These are phyloP conservation scores for Candida stauntonica DNA, from an alignment of 805 yeast genomes.

Conservation along the genomic window DNA sequence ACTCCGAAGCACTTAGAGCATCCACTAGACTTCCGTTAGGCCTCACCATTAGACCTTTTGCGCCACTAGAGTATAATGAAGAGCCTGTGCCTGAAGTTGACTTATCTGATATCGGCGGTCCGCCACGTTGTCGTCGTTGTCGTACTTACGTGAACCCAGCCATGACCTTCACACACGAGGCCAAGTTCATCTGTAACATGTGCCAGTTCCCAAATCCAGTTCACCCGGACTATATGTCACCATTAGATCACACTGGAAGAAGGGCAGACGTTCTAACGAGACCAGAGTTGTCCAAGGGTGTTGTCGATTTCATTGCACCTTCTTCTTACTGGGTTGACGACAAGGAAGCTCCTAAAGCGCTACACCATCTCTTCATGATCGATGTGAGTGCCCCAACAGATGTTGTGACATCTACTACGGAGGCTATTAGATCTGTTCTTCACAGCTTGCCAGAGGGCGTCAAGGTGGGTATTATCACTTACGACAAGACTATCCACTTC, in stretches of 20 bases:
- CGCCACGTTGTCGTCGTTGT: conserved; percentile 89
- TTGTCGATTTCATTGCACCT: conserved; percentile 82
- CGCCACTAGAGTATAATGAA: conserved; percentile 46
- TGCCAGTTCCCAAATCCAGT: conserved; percentile 73
- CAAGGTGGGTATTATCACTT: conserved; percentile 69
- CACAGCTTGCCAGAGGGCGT: conserved; percentile 12
- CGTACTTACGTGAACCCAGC: conserved; percentile 86
- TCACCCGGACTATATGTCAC: conserved; percentile 62
- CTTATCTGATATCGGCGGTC: conserved; percentile 49
- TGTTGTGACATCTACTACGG: conserved; percentile 59
- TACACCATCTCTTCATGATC: conserved; percentile 68
- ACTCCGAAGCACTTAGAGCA: conserved; percentile 60
- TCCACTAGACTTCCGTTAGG: conserved; percentile 80
- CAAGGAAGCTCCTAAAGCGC: conserved; percentile 37
- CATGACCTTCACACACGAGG: conserved; percentile 58
- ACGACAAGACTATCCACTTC: conserved; percentile 67
- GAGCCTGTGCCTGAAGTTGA: conserved; percentile 66
- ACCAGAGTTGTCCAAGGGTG: conserved; percentile 79
- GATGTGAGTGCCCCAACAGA: conserved; percentile 65
- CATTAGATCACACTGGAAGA: conserved; percentile 55
- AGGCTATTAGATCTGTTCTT: conserved; percentile 61
- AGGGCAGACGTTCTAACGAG: conserved; percentile 59
- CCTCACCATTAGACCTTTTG: conserved; percentile 79
- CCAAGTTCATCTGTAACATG: conserved; percentile 74
- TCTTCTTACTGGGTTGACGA: conserved; percentile 55